Base-by-base conservation (phyloP, 73 alveolate species). In the Paramecium sexaurelia region DNA sequence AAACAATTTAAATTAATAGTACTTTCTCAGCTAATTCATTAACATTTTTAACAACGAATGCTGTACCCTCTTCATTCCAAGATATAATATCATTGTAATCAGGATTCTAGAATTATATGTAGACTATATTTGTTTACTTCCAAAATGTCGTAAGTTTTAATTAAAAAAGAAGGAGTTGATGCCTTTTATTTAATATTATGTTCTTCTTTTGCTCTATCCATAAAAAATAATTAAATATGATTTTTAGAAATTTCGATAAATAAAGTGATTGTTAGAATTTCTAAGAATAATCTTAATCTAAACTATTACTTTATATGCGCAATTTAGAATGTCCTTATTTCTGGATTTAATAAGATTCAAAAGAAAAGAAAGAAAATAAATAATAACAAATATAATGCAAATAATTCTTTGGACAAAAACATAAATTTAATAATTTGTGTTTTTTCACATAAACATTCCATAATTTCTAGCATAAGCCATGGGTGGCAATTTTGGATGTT, bases 401-500 rank as follows among this genome's bases (percentile, higher is more conserved):
- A n/a, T 51, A 15, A 51, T 51, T 51, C 67, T 51, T 51, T 51
- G 67, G 33, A 51, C 67, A 51, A 51, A 51, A 51, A 51, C 67
- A 51, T 51, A 51, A 51, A 51, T 17, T 17, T 51, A 51, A 51
- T 51, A 51, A 35, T 35, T 51, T 51, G 33, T 51, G 20, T 61
- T 29, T 27, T 69, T 78, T 78, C 90, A 78, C 90, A 78, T 78
- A 78, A 78, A 78, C 71, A 39, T 29, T 40, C 90, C 90, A 22
- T 68, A 82, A 33, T 68, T 55, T 83, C 94, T 84, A 40, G 95
- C 94, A 85, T 95, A 95, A 41, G 97, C 97, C 98, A 95, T 95
- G 9, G 96, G 95, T n/a, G 98, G 98, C 3, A 95, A 85, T 51
- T 95, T 95, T 29, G 94, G 97, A 66, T 94, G 95, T 37, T 95